Evolutionary conservation across 192 early-diverging fungal species (phyloP).

Genomic region (Coemansia sp.): DNA sequence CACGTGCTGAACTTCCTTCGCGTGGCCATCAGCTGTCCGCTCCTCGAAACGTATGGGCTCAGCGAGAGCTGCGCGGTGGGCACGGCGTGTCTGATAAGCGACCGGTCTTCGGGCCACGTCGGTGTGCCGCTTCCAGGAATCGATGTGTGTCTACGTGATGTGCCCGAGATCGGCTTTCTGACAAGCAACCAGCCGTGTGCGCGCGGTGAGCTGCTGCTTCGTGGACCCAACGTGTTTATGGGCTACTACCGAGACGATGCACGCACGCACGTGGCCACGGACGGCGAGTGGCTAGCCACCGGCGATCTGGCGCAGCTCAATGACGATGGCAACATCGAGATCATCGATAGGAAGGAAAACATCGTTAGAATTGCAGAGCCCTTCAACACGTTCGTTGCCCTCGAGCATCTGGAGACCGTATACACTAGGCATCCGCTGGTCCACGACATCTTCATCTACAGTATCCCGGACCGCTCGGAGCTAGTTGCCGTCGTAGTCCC

Average conservation of each 20-base stretch:
- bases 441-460: constrained; percentile 87
- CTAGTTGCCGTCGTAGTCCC: constrained; percentile 89
- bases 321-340: constrained; percentile 64
- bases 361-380: constrained; percentile 73
- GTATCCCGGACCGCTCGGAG: constrained; percentile 76
- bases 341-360: constrained; percentile 81
- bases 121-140: constrained; percentile 73
- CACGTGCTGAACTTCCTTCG: constrained; percentile 65
- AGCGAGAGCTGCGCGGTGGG: constrained; percentile 31
- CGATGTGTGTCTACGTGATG: constrained; percentile 83
- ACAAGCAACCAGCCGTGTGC: constrained; percentile 72
- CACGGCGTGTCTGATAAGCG: constrained; percentile 31
- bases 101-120: constrained; percentile 61
- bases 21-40: constrained; percentile 59
- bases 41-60: constrained; percentile 58
- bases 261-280: constrained; percentile 75
- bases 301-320: constrained; percentile 88
- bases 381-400: constrained; percentile 83
- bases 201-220: constrained; percentile 87
- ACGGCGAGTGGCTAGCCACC: constrained; percentile 79
- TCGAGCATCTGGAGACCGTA: constrained; percentile 82
- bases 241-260: constrained; percentile 82
- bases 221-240: constrained; percentile 68
- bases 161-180: constrained; percentile 84
- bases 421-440: constrained; percentile 73